Evolutionary conservation across 2,329 filamentous ascomycete species (phyloP), one percentile per base, ranked within the genome.

Genomic region (Fusarium dlaminii): DNA sequence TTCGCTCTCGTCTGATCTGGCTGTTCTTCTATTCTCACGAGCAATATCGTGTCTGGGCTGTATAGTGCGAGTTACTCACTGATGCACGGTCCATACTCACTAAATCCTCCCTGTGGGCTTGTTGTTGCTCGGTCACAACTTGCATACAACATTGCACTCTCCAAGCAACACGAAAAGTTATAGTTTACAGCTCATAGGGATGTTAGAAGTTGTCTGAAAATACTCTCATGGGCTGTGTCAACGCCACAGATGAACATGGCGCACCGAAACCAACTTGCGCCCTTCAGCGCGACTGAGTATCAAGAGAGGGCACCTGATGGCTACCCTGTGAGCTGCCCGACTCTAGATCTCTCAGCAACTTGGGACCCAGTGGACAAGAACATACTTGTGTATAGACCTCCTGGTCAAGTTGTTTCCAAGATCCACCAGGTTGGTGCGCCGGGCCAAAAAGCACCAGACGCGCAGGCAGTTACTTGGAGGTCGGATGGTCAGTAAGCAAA

Each of bases 341-440:
- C 91, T 14, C 93, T 97, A 85, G 94, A 98, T 82, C 87, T 98
- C 51, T 87, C 93, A n/a, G 91, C 92, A 10, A 87, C 95, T 18
- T 84, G 84, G 81, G 93, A 93, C 18, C 89, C 88, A n/a, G 86
- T 88, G 22, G 89, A 91, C 68, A 90, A 90, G 55, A 90, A 91
- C 56, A 85, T 98, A 24, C 88, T 92, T 74, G 90, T 98, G 48
- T 95, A 93, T 82, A 89, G 96, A 55, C 88, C 95, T 22, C 94
- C 93, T 69, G 92, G 92, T 3, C 94, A 98, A 74, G 76, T 85
- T 13, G 88, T 90, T 15, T 86, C 87, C 62, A 89, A 87, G 73
- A 87, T 84, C 48, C 86, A 85, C 67, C 86, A 87, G 68, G 79
- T 82, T 29, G 82, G 82, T 17, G 77, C 81, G 58, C 83, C 82